These are phyloP conservation scores for Groenewaldozyma tartarivorans DNA, from an alignment of 805 yeast species.

Conservation along the genomic window DNA sequence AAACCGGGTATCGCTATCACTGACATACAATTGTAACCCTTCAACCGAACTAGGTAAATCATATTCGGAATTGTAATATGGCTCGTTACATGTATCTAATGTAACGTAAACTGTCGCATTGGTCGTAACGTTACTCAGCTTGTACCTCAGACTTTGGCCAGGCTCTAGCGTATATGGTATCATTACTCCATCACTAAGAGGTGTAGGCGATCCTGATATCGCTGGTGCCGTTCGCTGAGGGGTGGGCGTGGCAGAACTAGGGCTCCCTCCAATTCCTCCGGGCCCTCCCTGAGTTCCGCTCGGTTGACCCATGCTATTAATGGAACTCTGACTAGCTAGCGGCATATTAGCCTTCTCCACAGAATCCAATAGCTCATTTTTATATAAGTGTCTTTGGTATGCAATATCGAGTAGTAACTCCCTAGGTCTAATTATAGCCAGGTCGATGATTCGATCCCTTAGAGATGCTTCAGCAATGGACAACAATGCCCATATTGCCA, in stretches of 20 bases:
- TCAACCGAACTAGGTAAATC: constrained; percentile 9
- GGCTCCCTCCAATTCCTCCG: too few species aligned
- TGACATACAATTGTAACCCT: constrained; percentile 6
- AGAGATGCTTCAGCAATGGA: too few species aligned
- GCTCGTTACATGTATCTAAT: constrained; percentile 27
- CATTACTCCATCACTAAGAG: constrained; percentile 15
- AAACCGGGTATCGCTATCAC: constrained; percentile 21
- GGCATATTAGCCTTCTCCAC: too few species aligned
- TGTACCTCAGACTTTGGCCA: constrained; percentile 22
- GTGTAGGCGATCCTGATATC: constrained; percentile 19
- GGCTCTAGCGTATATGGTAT: constrained; percentile 25
- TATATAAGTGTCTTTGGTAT: too few species aligned
- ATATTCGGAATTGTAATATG: constrained; percentile 12
- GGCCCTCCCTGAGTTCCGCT: too few species aligned
- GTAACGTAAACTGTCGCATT: constrained; percentile 26
- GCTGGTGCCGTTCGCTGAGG: neutral
- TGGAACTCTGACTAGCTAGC: too few species aligned
- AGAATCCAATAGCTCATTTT: too few species aligned
- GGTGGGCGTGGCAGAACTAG: neutral
- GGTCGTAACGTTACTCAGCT: constrained; percentile 5
- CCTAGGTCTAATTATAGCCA: too few species aligned
- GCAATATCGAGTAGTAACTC: too few species aligned
- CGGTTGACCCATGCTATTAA: too few species aligned
- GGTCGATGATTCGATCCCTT: too few species aligned
- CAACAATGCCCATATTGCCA: too few species aligned